Base-by-base conservation (phyloP, 352 stramenopile species). In the Phytophthora sansomeana region DNA sequence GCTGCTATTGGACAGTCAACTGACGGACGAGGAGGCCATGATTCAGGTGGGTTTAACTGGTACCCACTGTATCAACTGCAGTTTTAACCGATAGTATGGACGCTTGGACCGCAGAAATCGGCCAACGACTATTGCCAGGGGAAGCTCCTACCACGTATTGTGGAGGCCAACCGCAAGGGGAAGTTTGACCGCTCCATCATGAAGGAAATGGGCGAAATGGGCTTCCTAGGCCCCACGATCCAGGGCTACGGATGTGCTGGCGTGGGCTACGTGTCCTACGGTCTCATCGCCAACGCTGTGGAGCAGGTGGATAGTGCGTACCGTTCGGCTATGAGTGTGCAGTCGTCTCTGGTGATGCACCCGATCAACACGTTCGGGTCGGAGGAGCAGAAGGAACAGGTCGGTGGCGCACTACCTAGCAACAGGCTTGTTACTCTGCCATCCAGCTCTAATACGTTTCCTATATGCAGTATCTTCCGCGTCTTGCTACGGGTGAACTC, bases 281-380 rank as follows among this genome's bases (percentile, higher is more conserved):
- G 97, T 13, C 72, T 99, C 11, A 98, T 99, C 52, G 95, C 97
- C 9, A 97, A 97, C 17, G 97, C 98, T 36, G 95, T 99, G 16
- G 97, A 99, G 83, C 42, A 91, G 77, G 85, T 99, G 4, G 97
- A 99, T 85, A 99, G 93, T 32, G 89, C 87, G 9, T 99, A 99
- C 81, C 85, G 97, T 21, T 98, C 93, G 35, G 95, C 96, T 46
- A 98, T 99, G 95, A 98, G 90, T 66, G 97, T 99, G 29, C 97
- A 99, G 78, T 98, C 90, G 52, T 98, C 92, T 41, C 77, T 99
- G 16, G 97, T 99, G 29, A 99, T 99, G 97, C 93, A 98, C 78
- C 97, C 97, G 38, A 99, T 99, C 78, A 98, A 98, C 77, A 94
- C 87, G 6, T 99, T 98, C 69, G 97, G 97, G 17, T 97, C 87